Base-by-base conservation (phyloP, 129 eudicot species). In the Flaveria bidentis region DNA sequence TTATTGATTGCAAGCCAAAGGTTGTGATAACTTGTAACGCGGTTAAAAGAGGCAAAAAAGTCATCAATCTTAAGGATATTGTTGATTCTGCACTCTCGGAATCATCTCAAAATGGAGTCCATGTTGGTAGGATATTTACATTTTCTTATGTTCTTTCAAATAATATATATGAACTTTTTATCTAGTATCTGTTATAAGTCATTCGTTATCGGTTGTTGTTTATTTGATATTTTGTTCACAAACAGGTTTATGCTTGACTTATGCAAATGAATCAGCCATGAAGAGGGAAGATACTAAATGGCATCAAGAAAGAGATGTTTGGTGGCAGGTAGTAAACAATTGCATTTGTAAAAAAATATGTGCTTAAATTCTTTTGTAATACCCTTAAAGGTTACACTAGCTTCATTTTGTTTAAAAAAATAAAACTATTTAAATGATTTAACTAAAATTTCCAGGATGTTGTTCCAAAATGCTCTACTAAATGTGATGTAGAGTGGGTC, bases 11-110 rank as follows among this genome's bases (percentile, higher is more conserved):
- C 89, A 91, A 85, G 72, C 96, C 99, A 1, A 91, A 91, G 83
- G 86, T 89, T 73, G 92, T 95, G 76, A 62, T 95, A 50, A 95
- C 99, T 75, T 95, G 99, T 85, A 95, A 95, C 72, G 99, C 97
- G 50, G 92, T 95, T 67, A 82, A 18, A 78, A 87, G 99, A 85
- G 99, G 97, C 42, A 74, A 87, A 33, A 95, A 95, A 79, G 30
- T 69, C 68, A 89, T 95, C 44, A 22, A 82, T 76, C 97, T 95
- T 14, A 95, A 95, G 78, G 91, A 85, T 39, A 91, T 95, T 63
- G 99, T 89, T 71, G 95, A 91, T 78, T 71, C 87, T 78, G 97
- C 96, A 71, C 96, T 95, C 64, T 71, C 57, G 65, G 91, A 83
- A 61, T 80, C 94, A 76, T 85, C 92, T 55, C 77, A 80, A 64